Evolutionary conservation across 257 asterid species (phyloP).

Genomic region (Rubia yunnanensis): DNA sequence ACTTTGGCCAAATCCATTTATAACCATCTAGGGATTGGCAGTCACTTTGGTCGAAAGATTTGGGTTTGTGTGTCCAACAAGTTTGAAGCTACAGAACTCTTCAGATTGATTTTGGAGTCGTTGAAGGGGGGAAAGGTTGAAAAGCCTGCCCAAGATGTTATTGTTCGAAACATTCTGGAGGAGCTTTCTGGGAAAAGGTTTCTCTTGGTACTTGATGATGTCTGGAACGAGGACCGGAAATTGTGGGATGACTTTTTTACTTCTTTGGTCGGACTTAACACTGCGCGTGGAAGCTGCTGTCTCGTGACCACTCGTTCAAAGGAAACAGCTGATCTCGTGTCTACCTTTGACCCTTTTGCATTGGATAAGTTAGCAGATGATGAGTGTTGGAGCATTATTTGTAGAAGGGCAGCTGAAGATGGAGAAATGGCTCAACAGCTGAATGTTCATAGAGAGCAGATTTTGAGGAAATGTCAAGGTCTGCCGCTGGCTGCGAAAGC

Average conservation of each 20-base stretch:
- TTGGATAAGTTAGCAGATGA: not conserved
- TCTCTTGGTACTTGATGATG: constrained; percentile 15
- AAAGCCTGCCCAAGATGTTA: not conserved
- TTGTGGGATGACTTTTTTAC: constrained; percentile 7
- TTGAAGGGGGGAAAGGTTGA: not conserved
- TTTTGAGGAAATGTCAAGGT: not conserved
- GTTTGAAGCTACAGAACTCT: constrained; percentile 10
- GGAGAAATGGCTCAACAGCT: not conserved
- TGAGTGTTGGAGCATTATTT: constrained; percentile 5
- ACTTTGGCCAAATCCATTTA: constrained; percentile 18
- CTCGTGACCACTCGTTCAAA: constrained; percentile 2
- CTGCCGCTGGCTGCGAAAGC: constrained; percentile 10
- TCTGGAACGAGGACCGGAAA: not conserved
- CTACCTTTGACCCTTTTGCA: not conserved
- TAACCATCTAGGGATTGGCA: not conserved
- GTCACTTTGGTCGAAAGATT: constrained; percentile 4
- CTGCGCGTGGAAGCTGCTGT: constrained; percentile 1
- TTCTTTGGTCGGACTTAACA: constrained; percentile 3
- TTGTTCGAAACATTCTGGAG: not conserved
- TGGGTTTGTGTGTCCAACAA: constrained; percentile 21
- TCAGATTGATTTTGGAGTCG: constrained; percentile 4
- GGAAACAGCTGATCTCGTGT: not conserved
- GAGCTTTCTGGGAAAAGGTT: too few relatives aligned
- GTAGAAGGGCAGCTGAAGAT: not conserved
- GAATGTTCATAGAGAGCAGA: not conserved